A percentile compares a stretch with the other conserved stretches of the same genome.
These are phyloP conservation scores for Podaxis carcinomalis DNA, from an alignment of 768 basidiomycete genomes.

Conservation along the genomic window DNA sequence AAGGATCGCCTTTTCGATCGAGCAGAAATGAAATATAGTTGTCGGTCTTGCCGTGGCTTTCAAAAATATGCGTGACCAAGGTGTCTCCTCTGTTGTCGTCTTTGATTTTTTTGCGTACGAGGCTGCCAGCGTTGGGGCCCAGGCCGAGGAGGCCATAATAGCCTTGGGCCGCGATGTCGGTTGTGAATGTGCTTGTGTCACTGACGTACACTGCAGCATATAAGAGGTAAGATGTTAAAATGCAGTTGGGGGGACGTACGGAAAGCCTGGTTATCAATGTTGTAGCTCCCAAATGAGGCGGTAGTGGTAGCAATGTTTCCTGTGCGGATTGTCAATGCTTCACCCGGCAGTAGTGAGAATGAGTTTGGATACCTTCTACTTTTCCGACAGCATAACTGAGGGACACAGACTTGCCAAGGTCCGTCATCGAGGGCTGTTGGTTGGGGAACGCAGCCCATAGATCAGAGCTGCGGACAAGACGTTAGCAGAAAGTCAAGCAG, in stretches of 20 bases:
- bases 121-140: slow-evolving; percentile 71
- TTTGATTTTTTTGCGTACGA: slow-evolving; percentile 50
- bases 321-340: slow-evolving; percentile 16
- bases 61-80: slow-evolving; percentile 62
- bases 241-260: slow-evolving; percentile 34
- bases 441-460: slow-evolving; percentile 61
- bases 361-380: slow-evolving; percentile 44
- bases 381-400: slow-evolving; percentile 68
- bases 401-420: slow-evolving; percentile 52
- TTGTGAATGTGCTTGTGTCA: slow-evolving; percentile 60
- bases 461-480: slow-evolving; percentile 50
- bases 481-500: not conserved
- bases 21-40: slow-evolving; percentile 73
- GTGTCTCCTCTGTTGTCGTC: slow-evolving; percentile 47
- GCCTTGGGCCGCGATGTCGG: slow-evolving; percentile 54
- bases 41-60: slow-evolving; percentile 45
- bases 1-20: slow-evolving; percentile 52
- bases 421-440: slow-evolving; percentile 42
- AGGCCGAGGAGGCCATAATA: slow-evolving; percentile 73
- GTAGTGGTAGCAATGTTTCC: slow-evolving; percentile 54
- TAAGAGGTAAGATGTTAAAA: not conserved
- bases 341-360: not conserved
- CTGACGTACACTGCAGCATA: slow-evolving; percentile 52
- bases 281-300: slow-evolving; percentile 52
- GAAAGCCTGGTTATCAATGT: slow-evolving; percentile 62